phyloP scores from a whole-genome alignment of 768 basidiomycete genomes.

The Suillus decipiens region DNA sequence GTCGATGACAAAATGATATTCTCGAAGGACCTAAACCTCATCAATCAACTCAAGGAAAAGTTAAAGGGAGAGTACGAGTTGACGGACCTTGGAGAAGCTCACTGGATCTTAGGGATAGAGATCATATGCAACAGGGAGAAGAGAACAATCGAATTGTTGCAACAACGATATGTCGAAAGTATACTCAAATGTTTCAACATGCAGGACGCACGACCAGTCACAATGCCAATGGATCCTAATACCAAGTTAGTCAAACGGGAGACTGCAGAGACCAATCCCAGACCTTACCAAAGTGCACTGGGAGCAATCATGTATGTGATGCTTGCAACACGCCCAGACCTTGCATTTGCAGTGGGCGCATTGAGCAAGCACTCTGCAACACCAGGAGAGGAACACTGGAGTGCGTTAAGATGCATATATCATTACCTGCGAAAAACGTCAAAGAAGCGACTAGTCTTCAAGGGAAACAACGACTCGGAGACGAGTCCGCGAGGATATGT shows the following conservation, averaged over 20 bases:
- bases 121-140: conserved; percentile 25
- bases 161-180: neutral
- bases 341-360: conserved; percentile 9
- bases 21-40: neutral
- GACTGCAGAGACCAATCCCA: neutral
- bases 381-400: conserved; percentile 14
- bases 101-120: conserved; percentile 34
- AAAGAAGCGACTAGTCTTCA: neutral
- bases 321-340: conserved; percentile 13
- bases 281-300: conserved; percentile 5
- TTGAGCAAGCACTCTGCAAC: conserved; percentile 8
- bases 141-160: conserved; percentile 13
- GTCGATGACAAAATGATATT: conserved; percentile 4
- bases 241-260: conserved; percentile 5
- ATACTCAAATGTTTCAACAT: conserved; percentile 5
- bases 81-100: conserved; percentile 5
- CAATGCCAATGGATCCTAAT: conserved; percentile 15
- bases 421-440: conserved; percentile 23
- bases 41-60: neutral
- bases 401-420: conserved; percentile 17
- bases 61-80: conserved; percentile 7
- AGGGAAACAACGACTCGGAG: neutral
- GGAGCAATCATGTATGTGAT: conserved; percentile 19
- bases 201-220: conserved; percentile 5
- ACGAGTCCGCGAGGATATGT: conserved; percentile 5